Conservation (phyloP, 179 eudicot species). For the Beta macrorhiza region DNA sequence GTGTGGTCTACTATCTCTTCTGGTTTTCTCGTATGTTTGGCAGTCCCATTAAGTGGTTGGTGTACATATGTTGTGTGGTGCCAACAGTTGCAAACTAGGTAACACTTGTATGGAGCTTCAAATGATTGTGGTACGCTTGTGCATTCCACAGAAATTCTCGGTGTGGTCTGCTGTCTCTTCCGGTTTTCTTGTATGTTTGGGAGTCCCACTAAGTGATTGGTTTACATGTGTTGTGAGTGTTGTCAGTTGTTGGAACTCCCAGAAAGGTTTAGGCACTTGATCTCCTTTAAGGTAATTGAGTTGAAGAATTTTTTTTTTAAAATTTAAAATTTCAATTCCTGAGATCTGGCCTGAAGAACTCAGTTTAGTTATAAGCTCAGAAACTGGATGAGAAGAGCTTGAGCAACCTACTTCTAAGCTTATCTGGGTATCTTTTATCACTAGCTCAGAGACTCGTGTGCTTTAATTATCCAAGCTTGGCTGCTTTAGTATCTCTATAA, state of each 20-base stretch:
- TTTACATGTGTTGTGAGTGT: not conserved
- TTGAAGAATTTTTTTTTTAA: not conserved
- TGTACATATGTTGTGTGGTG: no score
- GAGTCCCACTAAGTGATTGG: not conserved
- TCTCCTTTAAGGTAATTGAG: not conserved
- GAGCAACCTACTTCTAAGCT: not conserved
- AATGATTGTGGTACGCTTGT: no score
- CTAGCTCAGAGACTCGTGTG: not conserved
- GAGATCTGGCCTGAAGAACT: not conserved
- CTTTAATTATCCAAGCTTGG: not conserved
- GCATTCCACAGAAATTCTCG: no score
- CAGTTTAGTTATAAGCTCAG: not conserved
- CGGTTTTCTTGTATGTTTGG: no score
- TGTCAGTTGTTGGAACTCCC: not conserved
- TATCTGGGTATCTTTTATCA: constrained; percentile 3
- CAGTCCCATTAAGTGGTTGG: not conserved
- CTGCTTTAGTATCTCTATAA: not conserved
- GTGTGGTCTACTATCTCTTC: no score
- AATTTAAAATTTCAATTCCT: not conserved
- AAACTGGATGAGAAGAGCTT: not conserved
- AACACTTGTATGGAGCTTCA: no score
- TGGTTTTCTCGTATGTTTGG: no score
- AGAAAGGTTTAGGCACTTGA: not conserved
- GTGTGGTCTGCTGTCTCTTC: no score
- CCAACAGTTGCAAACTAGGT: no score